Conservation (phyloP, 2,329 filamentous ascomycete species). For the Aspergillus quadrilineatus region DNA sequence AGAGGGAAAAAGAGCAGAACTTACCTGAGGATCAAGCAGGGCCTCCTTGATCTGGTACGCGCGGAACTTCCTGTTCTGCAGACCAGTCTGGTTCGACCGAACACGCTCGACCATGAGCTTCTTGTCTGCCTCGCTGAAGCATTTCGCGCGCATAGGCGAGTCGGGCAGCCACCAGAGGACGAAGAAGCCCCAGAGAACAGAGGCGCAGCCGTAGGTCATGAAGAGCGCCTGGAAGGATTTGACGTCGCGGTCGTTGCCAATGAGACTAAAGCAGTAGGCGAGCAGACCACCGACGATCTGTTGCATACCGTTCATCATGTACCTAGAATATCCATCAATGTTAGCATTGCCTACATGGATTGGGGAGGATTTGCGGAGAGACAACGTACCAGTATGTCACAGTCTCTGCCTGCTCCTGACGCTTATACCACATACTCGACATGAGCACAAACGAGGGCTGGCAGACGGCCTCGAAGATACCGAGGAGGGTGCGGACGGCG, state of each 20-base stretch:
- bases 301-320: slow-evolving; percentile 74
- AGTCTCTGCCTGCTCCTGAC: slow-evolving; percentile 64
- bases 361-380: background rate
- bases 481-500: slow-evolving; percentile 63
- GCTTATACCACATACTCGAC: slow-evolving; percentile 69
- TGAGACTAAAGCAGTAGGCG: slow-evolving; percentile 56
- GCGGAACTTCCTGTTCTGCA: slow-evolving; percentile 58
- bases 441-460: slow-evolving; percentile 68
- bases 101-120: slow-evolving; percentile 62
- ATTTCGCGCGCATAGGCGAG: slow-evolving; percentile 69
- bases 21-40: slow-evolving; percentile 60
- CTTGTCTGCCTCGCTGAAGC: slow-evolving; percentile 66
- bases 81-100: slow-evolving; percentile 60
- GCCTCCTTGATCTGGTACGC: slow-evolving; percentile 57
- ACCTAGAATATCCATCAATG: slow-evolving; percentile 34
- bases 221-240: slow-evolving; percentile 70
- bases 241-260: slow-evolving; percentile 52
- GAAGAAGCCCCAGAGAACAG: slow-evolving; percentile 64
- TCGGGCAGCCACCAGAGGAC: slow-evolving; percentile 66
- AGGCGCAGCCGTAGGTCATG: slow-evolving; percentile 63
- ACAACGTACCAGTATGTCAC: slow-evolving; percentile 64
- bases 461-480: slow-evolving; percentile 69
- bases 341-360: background rate
- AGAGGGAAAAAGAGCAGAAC: no score
- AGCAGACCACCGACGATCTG: slow-evolving; percentile 71